Evolutionary conservation across 2,329 filamentous ascomycete species (phyloP).

Genomic region (Phyllosticta citribraziliensis): DNA sequence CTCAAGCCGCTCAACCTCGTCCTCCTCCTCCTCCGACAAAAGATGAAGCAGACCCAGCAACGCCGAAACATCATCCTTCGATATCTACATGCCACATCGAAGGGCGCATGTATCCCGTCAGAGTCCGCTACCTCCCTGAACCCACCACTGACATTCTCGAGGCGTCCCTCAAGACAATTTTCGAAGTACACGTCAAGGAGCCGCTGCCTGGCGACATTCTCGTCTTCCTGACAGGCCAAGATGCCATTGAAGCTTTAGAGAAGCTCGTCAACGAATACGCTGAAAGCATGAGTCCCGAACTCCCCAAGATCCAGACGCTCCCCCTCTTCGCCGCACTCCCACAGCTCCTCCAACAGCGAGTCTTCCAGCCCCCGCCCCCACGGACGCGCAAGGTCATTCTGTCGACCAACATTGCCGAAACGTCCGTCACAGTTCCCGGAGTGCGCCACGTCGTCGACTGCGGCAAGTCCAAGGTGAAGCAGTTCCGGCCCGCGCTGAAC

Average conservation of each 20-base stretch:
- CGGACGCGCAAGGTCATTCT: conserved; percentile 83
- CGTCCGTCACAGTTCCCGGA: conserved; percentile 89
- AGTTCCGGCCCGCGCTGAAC: conserved; percentile 73
- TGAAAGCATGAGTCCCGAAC: conserved; percentile 57
- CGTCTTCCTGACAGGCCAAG: conserved; percentile 85
- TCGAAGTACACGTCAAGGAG: conserved; percentile 78
- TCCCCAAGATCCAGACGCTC: conserved; percentile 62
- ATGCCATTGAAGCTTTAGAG: conserved; percentile 78
- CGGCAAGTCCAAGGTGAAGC: conserved; percentile 89
- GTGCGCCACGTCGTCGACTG: conserved; percentile 87
- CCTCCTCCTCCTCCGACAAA: not conserved
- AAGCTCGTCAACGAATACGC: conserved; percentile 73
- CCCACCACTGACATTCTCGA: conserved; percentile 77
- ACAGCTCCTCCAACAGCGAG: conserved; percentile 73
- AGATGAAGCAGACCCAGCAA: not conserved
- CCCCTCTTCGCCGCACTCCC: conserved; percentile 87
- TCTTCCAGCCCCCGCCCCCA: conserved; percentile 66
- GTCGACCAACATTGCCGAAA: conserved; percentile 97
- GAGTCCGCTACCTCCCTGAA: conserved; percentile 61
- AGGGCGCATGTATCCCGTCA: conserved; percentile 79
- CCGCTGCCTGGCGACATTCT: conserved; percentile 90
- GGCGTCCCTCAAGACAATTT: conserved; percentile 67
- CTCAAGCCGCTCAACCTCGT: not conserved
- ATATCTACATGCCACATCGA: conserved; percentile 59
- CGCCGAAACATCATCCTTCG: conserved; percentile 1